A percentile compares a stretch with the other conserved stretches of the same genome.
These are phyloP conservation scores for Nigrospora sphaerica DNA, from an alignment of 2,329 filamentous ascomycete species.

Conservation along the genomic window DNA sequence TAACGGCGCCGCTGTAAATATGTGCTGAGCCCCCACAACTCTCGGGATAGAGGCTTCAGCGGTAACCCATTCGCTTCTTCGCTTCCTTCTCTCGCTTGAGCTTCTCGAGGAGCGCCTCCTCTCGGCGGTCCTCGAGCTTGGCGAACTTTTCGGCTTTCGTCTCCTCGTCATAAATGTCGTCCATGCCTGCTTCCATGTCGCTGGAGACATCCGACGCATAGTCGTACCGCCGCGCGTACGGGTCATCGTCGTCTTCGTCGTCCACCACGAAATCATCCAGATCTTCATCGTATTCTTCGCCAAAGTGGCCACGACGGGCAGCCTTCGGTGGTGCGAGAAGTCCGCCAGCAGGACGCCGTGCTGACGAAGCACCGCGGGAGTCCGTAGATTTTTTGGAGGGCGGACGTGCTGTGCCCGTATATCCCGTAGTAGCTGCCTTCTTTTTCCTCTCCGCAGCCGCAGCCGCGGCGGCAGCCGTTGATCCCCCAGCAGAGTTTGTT, in stretches of 20 bases:
- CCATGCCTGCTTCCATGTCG: constrained; percentile 72
- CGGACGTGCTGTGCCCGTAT: constrained; percentile 58
- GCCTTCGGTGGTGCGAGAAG: constrained; percentile 26
- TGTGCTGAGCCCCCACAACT: too few species aligned
- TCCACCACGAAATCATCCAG: constrained; percentile 57
- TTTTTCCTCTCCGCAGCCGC: constrained; percentile 50
- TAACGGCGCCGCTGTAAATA: too few species aligned
- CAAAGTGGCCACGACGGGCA: constrained; percentile 32
- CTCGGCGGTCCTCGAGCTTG: constrained; percentile 57
- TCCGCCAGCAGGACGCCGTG: constrained; percentile 20
- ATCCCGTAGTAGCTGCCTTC: constrained; percentile 57
- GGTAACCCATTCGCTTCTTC: constrained; percentile 12
- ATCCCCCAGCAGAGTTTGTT: constrained; percentile 19
- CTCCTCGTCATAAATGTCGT: constrained; percentile 70
- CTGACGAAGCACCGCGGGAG: constrained; percentile 9
- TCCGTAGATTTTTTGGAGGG: constrained; percentile 28
- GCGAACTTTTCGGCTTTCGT: constrained; percentile 53
- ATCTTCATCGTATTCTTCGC: constrained; percentile 57
- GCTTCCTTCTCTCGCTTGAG: constrained; percentile 36
- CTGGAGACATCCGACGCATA: constrained; percentile 62
- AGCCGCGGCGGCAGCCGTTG: background rate
- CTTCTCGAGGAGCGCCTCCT: constrained; percentile 21
- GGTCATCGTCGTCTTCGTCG: constrained; percentile 41
- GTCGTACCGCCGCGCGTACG: constrained; percentile 33
- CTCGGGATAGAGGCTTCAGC: background rate